A percentile compares a stretch with the other conserved stretches of the same genome.
Conservation (phyloP, 2,329 filamentous ascomycete genomes). For the Verticillium longisporum region DNA sequence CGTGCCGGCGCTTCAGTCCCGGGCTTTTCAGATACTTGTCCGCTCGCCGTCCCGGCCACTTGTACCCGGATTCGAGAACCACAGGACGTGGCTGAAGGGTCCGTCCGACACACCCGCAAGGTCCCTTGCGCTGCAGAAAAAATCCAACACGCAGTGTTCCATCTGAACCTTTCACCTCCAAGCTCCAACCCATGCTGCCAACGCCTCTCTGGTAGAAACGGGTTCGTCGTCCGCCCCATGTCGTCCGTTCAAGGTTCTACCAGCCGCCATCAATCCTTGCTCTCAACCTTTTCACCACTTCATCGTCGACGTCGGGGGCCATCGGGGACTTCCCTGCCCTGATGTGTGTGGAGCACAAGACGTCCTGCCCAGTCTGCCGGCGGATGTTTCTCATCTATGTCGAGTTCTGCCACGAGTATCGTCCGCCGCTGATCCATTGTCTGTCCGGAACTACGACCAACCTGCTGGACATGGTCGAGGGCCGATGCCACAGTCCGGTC, state of each 20-base stretch:
- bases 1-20: not conserved
- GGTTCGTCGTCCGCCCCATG: conserved; percentile 4
- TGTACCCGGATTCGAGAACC: not conserved
- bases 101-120: not conserved
- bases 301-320: not conserved
- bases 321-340: conserved; percentile 23
- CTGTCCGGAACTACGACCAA: conserved; percentile 33
- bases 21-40: not conserved
- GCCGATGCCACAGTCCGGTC: conserved; percentile 50
- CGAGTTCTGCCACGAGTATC: conserved; percentile 46
- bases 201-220: not conserved
- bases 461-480: conserved; percentile 41
- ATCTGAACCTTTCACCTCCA: not conserved
- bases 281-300: not conserved
- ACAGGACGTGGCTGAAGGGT: not conserved
- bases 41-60: not conserved
- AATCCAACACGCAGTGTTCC: conserved; percentile 1
- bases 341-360: conserved; percentile 54
- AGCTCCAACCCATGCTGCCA: not conserved
- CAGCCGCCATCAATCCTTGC: not conserved
- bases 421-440: conserved; percentile 40
- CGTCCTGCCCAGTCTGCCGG: conserved; percentile 52
- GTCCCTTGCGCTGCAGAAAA: not conserved
- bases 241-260: conserved; percentile 5
- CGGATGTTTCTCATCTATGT: conserved; percentile 53